These are phyloP conservation scores for Eucommia ulmoides DNA, from an alignment of 257 asterid genomes.

Conservation along the genomic window DNA sequence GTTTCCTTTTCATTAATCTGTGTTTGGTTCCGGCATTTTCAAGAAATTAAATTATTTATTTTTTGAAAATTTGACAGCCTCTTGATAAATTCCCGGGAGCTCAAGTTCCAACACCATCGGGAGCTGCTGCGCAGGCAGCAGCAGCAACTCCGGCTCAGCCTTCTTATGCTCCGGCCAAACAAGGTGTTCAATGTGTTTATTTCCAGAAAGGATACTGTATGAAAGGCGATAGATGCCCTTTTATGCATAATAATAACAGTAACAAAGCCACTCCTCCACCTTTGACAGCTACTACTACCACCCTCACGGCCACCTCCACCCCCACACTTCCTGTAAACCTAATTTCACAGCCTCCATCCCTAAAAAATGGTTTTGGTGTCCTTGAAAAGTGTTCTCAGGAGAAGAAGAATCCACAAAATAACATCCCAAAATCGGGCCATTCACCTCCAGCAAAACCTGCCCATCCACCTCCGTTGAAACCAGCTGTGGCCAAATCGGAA, in stretches of 20 bases:
- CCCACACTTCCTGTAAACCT: too few relatives aligned
- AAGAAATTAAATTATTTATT: slow-evolving; percentile 3
- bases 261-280: slow-evolving; percentile 31
- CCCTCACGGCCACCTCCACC: too few relatives aligned
- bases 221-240: slow-evolving; percentile 87
- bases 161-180: slow-evolving; percentile 42
- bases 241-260: slow-evolving; percentile 37
- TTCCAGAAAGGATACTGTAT: slow-evolving; percentile 68
- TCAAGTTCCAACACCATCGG: slow-evolving; percentile 38
- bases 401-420: slow-evolving; percentile 22
- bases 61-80: slow-evolving; percentile 34
- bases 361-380: slow-evolving; percentile 16
- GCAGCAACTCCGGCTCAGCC: slow-evolving; percentile 23
- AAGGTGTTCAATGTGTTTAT: slow-evolving; percentile 56
- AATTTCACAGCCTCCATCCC: slow-evolving; percentile 9
- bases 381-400: slow-evolving; percentile 20
- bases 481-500: slow-evolving; percentile 17
- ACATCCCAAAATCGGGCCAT: slow-evolving; percentile 26
- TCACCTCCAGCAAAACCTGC: too few relatives aligned
- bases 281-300: slow-evolving; percentile 9
- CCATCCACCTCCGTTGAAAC: slow-evolving; percentile 22
- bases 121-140: slow-evolving; percentile 33
- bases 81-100: slow-evolving; percentile 65
- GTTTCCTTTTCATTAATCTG: neutral
- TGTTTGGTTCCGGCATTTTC: neutral